Percentiles rank a stretch among this genome's conserved stretches.
Evolutionary conservation across 768 basidiomycete genomes (phyloP).

Genomic region (Pleurotus ostreatus): DNA sequence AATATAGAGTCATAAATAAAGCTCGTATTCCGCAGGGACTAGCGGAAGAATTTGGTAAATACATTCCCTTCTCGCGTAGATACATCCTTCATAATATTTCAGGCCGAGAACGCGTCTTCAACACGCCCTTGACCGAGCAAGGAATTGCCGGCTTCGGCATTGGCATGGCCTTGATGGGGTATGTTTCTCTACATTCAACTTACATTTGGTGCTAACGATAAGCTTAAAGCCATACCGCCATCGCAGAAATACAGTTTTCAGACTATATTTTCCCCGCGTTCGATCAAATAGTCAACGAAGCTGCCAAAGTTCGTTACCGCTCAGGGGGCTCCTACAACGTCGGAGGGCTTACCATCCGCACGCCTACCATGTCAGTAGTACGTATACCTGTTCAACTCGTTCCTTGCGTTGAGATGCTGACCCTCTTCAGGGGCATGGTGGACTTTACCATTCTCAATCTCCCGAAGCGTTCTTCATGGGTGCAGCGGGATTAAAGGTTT

Average conservation of each 20-base stretch:
- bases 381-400: slow-evolving; percentile 23
- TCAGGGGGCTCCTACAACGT: slow-evolving; percentile 81
- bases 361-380: slow-evolving; percentile 88
- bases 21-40: slow-evolving; percentile 52
- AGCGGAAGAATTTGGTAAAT: slow-evolving; percentile 86
- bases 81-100: slow-evolving; percentile 8
- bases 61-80: not conserved
- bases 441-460: slow-evolving; percentile 91
- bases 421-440: slow-evolving; percentile 66
- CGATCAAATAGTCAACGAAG: slow-evolving; percentile 95
- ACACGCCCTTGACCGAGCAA: slow-evolving; percentile 90
- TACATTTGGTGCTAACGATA: not conserved
- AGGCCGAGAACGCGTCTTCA: slow-evolving; percentile 93
- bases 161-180: slow-evolving; percentile 85
- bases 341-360: slow-evolving; percentile 79
- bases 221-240: slow-evolving; percentile 63
- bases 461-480: slow-evolving; percentile 95
- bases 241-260: slow-evolving; percentile 90
- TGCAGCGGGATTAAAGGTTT: slow-evolving; percentile 82
- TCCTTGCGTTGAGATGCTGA: not conserved
- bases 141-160: slow-evolving; percentile 95
- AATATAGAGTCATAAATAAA: not conserved
- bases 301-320: slow-evolving; percentile 88
- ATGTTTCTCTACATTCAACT: not conserved
- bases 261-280: slow-evolving; percentile 95